Evolutionary conservation across 2,329 filamentous ascomycete genomes (phyloP).

Genomic region (Neonectria coccinea): DNA sequence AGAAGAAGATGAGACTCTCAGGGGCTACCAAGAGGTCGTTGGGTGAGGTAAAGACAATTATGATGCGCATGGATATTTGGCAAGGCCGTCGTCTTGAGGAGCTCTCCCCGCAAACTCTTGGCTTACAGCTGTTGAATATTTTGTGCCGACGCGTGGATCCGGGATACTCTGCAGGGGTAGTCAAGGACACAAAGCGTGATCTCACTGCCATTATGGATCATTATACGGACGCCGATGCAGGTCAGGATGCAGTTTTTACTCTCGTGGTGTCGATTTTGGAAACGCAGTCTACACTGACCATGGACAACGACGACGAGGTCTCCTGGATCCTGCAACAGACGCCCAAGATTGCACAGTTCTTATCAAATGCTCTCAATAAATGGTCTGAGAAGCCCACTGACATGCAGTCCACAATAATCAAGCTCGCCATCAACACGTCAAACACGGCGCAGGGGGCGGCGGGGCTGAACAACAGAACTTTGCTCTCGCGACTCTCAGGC

Average conservation of each 20-base stretch:
- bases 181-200: conserved; percentile 46
- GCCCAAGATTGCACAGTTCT: conserved; percentile 47
- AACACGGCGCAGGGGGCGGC: conserved; percentile 83
- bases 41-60: conserved; percentile 62
- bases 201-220: conserved; percentile 42
- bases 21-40: conserved; percentile 71
- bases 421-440: conserved; percentile 85
- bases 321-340: conserved; percentile 44
- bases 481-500: conserved; percentile 62
- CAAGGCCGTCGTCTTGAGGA: conserved; percentile 59
- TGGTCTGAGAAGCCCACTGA: conserved; percentile 48
- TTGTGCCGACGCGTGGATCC: conserved; percentile 47
- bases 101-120: conserved; percentile 72
- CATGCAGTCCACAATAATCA: conserved; percentile 48
- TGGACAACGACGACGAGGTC: conserved; percentile 37
- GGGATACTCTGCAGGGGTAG: conserved; percentile 44
- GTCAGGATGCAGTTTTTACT: conserved; percentile 54
- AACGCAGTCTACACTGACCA: conserved; percentile 48
- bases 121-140: conserved; percentile 71
- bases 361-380: conserved; percentile 44
- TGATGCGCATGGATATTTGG: conserved; percentile 71
- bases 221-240: conserved; percentile 33
- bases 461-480: conserved; percentile 71
- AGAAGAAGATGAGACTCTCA: conserved; percentile 76
- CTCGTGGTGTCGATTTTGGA: conserved; percentile 57